A percentile compares a stretch with the other conserved stretches of the same genome.
These are phyloP conservation scores for Gossypium schwendimanii DNA, from an alignment of 441 rosid genomes.

Conservation along the genomic window DNA sequence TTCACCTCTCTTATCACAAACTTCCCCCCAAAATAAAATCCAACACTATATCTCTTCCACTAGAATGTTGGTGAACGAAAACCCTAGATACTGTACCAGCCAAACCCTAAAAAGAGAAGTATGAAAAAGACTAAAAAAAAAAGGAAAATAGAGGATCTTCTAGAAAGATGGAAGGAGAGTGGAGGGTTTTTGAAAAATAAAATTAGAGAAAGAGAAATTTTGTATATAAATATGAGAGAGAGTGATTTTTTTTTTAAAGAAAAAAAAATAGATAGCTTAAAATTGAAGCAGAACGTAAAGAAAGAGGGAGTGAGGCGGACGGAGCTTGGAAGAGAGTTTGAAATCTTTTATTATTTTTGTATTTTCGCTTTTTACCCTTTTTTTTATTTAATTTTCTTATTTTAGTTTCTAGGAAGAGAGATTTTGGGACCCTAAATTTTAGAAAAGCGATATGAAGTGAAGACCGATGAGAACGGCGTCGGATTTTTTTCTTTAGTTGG, in stretches of 20 bases:
- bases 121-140: not conserved
- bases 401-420: not conserved
- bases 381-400: not conserved
- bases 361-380: not conserved
- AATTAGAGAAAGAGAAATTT: not conserved
- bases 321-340: not conserved
- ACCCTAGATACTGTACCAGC: constrained; percentile 31
- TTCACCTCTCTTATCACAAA: not conserved
- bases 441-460: not conserved
- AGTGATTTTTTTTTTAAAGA: not conserved
- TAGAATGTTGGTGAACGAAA: constrained; percentile 3
- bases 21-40: not conserved
- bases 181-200: constrained; percentile 14
- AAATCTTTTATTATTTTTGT: not conserved
- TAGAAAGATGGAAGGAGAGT: constrained; percentile 22
- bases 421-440: constrained; percentile 5
- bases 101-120: constrained; percentile 46
- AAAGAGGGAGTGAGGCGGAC: not conserved
- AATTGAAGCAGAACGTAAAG: not conserved
- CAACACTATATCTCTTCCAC: not conserved
- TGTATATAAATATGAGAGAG: not conserved
- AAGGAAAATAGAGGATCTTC: constrained; percentile 15
- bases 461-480: not conserved
- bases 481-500: not conserved
- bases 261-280: not conserved